phyloP scores from a whole-genome alignment of 2,329 filamentous ascomycete species.

The Paecilomyces sp. region DNA sequence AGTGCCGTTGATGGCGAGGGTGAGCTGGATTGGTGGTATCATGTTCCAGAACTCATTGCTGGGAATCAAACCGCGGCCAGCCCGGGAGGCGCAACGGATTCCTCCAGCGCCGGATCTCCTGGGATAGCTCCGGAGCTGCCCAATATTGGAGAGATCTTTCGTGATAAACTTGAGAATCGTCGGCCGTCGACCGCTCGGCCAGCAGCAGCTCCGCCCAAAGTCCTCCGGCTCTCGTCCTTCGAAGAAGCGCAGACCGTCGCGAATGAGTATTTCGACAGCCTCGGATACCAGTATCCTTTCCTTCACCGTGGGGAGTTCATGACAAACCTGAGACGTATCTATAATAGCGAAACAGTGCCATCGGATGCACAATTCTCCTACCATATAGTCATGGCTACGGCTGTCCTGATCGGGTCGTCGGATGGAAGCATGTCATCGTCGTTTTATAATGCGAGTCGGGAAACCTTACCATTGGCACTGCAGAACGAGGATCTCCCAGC shows the following conservation, averaged over 20 bases:
- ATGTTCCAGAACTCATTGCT: conserved; percentile 29
- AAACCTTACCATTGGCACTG: conserved; percentile 25
- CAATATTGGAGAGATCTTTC: conserved; percentile 33
- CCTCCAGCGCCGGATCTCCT: conserved; percentile 11
- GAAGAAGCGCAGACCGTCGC: conserved; percentile 27
- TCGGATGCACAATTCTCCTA: conserved; percentile 28
- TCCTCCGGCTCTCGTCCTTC: conserved; percentile 26
- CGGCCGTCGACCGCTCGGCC: conserved; percentile 27
- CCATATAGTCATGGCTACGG: conserved; percentile 30
- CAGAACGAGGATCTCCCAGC: conserved; percentile 33
- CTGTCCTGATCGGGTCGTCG: conserved; percentile 25
- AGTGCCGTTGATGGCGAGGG: conserved; percentile 24
- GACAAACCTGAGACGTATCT: conserved; percentile 24
- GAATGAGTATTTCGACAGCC: conserved; percentile 29
- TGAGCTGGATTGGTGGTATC: conserved; percentile 31
- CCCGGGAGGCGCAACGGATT: conserved; percentile 13
- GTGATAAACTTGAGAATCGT: conserved; percentile 31
- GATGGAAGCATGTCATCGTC: conserved; percentile 23
- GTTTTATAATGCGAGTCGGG: conserved; percentile 28
- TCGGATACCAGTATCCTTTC: conserved; percentile 33
- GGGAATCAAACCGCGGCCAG: conserved; percentile 15
- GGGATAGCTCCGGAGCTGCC: conserved; percentile 24
- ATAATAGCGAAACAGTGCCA: conserved; percentile 23
- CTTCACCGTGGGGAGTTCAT: conserved; percentile 28
- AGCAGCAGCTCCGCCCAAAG: conserved; percentile 19